A percentile compares a stretch with the other conserved stretches of the same genome.
Conservation (phyloP, 2,329 filamentous ascomycete species). For the Fusarium citri region DNA sequence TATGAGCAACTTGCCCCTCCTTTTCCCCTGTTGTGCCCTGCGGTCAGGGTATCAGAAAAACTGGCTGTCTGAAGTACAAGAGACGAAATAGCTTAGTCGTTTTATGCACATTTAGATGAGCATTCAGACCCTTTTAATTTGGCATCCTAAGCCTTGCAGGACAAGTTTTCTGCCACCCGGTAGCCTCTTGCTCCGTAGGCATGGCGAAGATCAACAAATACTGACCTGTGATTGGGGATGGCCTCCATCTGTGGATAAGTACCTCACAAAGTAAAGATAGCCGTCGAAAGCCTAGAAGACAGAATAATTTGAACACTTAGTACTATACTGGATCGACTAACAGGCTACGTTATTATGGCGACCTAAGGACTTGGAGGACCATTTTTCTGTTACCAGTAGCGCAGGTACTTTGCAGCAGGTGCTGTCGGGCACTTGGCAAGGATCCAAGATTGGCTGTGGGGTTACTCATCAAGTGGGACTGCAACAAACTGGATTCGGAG, state of each 20-base stretch:
- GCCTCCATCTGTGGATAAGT: slow-evolving; percentile 25
- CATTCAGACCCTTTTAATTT: neutral
- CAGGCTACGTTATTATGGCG: neutral
- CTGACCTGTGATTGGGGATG: slow-evolving; percentile 38
- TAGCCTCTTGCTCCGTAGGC: slow-evolving; percentile 19
- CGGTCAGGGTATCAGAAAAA: neutral
- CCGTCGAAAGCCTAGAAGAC: neutral
- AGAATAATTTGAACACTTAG: neutral
- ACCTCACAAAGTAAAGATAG: slow-evolving; percentile 12
- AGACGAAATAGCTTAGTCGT: neutral
- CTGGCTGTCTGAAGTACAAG: neutral
- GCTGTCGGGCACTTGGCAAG: slow-evolving; percentile 25
- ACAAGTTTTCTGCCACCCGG: neutral
- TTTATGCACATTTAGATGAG: neutral
- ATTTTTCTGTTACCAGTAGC: neutral
- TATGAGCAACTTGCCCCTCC: slow-evolving; percentile 41
- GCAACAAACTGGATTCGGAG: neutral
- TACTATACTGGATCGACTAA: neutral
- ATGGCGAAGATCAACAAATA: slow-evolving; percentile 29
- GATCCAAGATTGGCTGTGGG: slow-evolving; percentile 35
- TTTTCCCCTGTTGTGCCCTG: slow-evolving; percentile 37
- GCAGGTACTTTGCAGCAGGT: neutral
- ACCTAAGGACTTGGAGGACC: neutral
- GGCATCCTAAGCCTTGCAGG: neutral
- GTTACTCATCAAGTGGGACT: slow-evolving; percentile 22